phyloP scores from a whole-genome alignment of 2,329 filamentous ascomycete species.

The Diaporthe citriasiana region DNA sequence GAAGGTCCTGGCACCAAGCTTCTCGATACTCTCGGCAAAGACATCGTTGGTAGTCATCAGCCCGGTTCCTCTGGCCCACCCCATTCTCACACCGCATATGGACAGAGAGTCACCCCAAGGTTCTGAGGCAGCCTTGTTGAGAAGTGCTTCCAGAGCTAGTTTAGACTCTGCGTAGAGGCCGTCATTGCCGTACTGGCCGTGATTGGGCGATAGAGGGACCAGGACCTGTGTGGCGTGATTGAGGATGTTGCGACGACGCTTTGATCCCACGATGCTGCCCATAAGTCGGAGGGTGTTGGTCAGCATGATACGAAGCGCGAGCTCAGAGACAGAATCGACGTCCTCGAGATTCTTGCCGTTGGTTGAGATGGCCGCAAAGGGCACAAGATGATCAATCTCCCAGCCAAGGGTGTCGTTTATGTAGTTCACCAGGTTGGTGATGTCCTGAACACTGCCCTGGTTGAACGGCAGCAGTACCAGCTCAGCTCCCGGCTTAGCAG shows the following conservation, averaged over 20 bases:
- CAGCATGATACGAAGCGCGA: constrained; percentile 11
- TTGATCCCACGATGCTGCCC: not conserved
- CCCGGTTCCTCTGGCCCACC: constrained; percentile 46
- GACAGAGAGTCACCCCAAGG: constrained; percentile 50
- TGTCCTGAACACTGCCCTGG: constrained; percentile 97
- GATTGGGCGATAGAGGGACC: constrained; percentile 55
- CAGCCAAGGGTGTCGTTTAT: constrained; percentile 80
- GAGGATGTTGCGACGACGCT: constrained; percentile 1
- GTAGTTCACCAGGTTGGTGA: constrained; percentile 92
- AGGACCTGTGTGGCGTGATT: constrained; percentile 50
- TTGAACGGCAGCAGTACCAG: constrained; percentile 99
- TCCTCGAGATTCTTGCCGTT: constrained; percentile 15
- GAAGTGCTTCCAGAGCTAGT: constrained; percentile 49
- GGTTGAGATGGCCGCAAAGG: not conserved
- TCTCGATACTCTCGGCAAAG: constrained; percentile 55
- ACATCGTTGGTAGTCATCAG: constrained; percentile 58
- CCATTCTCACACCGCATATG: constrained; percentile 54
- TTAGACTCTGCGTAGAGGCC: constrained; percentile 57
- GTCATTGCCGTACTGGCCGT: constrained; percentile 54
- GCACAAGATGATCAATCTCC: constrained; percentile 8
- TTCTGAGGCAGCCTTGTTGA: constrained; percentile 48
- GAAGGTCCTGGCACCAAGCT: constrained; percentile 55
- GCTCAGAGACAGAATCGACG: not conserved
- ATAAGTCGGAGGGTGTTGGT: constrained; percentile 5
- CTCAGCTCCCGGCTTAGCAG: constrained; percentile 92